Base-by-base conservation (phyloP, 331 rosid genomes). In the Malus hybrid region DNA sequence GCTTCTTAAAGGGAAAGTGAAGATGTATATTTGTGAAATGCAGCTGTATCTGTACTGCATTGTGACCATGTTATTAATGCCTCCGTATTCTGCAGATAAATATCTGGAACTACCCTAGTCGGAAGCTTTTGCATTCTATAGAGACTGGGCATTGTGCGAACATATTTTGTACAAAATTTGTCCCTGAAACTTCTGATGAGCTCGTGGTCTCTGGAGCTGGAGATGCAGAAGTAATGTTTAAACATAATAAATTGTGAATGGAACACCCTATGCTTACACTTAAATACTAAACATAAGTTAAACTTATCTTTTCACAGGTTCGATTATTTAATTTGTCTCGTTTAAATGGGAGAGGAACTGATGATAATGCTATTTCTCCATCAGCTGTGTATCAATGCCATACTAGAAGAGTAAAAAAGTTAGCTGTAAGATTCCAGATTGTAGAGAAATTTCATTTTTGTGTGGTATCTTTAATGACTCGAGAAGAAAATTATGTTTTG, bases 201-300 rank as follows among this genome's bases (percentile, higher is more conserved):
- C 96, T 94, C 83, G 99, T 94, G 59, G 96, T 71, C 69, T 94
- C 99, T 29, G 99, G 97, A 71, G 99, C 99, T 56, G 99, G 96
- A 82, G 99, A 94, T 86, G 91, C 96, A 72, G 97, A 92, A 88
- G 99, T 94, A 87, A 77, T 85, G 59, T 75, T 61, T 70, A 74
- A 76, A 39, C 27, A 68, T 68, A 48, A 34, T 69, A 24, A 31
- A 76, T 59, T 7, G 75, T 22, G 52, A 74, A 36, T 19, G 13
- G 54, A 20, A 59, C 70, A 42, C 15, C n/a, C 13, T 75, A 72
- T 80, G 32, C 74, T 64, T 70, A 66, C 75, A 80, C 80, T 79
- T 65, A 19, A 72, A 24, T 39, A 39, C 65, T 54, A 29, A 36
- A 69, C 59, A 60, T 34, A 36, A 69, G 59, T 73, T 71, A 66